Conservation (phyloP, 352 stramenopile species). For the Globisporangium spiculum region DNA sequence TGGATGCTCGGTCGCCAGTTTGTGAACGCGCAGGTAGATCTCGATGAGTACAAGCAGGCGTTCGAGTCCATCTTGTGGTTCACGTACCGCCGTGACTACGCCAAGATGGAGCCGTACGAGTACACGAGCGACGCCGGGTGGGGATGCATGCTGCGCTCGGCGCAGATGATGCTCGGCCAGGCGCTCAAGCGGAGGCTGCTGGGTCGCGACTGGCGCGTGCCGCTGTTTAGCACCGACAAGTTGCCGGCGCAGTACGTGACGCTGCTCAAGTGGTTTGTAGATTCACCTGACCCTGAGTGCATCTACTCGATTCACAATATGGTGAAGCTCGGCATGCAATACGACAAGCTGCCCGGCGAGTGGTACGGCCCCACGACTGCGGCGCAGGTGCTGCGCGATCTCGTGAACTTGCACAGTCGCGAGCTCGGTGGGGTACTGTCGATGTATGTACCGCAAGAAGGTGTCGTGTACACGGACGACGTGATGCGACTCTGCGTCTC, state of each 20-base stretch:
- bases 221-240: conserved; percentile 33
- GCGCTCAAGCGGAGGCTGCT: conserved; percentile 80
- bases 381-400: conserved; percentile 83
- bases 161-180: conserved; percentile 94
- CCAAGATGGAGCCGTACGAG: conserved; percentile 83
- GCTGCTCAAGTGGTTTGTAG: conserved; percentile 85
- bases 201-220: conserved; percentile 46
- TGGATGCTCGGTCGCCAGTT: conserved; percentile 47
- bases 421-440: conserved; percentile 42
- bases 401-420: conserved; percentile 68
- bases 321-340: conserved; percentile 87
- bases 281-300: conserved; percentile 66
- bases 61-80: conserved; percentile 86
- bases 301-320: conserved; percentile 91
- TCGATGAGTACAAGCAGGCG: conserved; percentile 47
- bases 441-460: conserved; percentile 85
- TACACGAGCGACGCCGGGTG: conserved; percentile 92
- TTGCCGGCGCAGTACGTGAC: conserved; percentile 42
- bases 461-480: conserved; percentile 79
- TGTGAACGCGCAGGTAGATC: conserved; percentile 31
- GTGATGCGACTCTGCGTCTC: conserved; percentile 71
- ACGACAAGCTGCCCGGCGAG: conserved; percentile 90
- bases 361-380: conserved; percentile 92
- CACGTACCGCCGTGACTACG: conserved; percentile 89
- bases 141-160: conserved; percentile 95